These are phyloP conservation scores for Suhomyces sp. DNA, from an alignment of 805 yeast genomes.

Conservation along the genomic window DNA sequence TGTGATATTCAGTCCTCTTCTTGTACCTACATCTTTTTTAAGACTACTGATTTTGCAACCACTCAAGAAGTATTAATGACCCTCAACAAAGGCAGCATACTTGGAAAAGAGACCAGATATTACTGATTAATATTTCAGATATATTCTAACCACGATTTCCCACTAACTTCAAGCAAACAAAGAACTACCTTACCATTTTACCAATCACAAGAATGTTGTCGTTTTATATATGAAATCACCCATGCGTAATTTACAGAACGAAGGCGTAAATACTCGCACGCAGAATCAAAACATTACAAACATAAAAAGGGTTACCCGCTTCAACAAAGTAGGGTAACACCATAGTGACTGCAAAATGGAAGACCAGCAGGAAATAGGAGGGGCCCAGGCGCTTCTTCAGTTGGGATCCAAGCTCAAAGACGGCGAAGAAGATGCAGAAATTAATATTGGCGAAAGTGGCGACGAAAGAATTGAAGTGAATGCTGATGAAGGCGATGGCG, in stretches of 20 bases:
- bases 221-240: no score
- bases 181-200: no score
- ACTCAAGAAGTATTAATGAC: no score
- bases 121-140: no score
- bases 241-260: background rate
- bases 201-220: no score
- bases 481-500: background rate
- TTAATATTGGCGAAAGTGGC: slow-evolving; percentile 5
- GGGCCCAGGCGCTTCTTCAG: slow-evolving; percentile 46
- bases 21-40: no score
- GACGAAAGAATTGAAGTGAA: slow-evolving; percentile 1
- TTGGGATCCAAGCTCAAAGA: slow-evolving; percentile 34
- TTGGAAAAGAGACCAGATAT: no score
- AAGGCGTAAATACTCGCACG: background rate
- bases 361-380: slow-evolving; percentile 43
- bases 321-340: slow-evolving; percentile 14
- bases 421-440: slow-evolving; percentile 9
- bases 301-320: slow-evolving; percentile 12
- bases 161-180: no score
- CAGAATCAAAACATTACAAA: background rate
- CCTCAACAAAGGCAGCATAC: no score
- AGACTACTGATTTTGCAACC: no score
- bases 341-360: slow-evolving; percentile 22
- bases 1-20: no score
- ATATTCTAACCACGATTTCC: no score